Conservation (phyloP, 2,329 filamentous ascomycete species). For the Diaporthe vexans region DNA sequence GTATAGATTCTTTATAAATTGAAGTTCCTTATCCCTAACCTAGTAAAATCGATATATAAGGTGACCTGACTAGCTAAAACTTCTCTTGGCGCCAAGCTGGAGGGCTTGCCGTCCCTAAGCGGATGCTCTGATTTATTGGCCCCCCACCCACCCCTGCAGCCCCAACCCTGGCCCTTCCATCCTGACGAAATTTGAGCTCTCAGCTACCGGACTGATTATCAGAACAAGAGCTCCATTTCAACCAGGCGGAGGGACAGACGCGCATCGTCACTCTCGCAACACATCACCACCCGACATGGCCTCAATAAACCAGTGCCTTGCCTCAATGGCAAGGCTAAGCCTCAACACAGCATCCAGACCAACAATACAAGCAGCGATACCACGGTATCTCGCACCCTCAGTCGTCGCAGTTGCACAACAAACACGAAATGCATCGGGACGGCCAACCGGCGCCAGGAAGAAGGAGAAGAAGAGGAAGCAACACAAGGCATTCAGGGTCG, state of each 20-base stretch:
- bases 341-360: slow-evolving; percentile 60
- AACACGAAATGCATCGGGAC: slow-evolving; percentile 57
- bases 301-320: slow-evolving; percentile 66
- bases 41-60: too few species aligned
- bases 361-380: slow-evolving; percentile 56
- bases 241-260: neutral
- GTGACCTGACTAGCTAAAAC: too few species aligned
- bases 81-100: too few species aligned
- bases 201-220: neutral
- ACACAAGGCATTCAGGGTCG: slow-evolving; percentile 76
- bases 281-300: slow-evolving; percentile 57
- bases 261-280: slow-evolving; percentile 15
- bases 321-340: slow-evolving; percentile 66
- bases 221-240: neutral
- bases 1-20: too few species aligned
- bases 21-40: too few species aligned
- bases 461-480: slow-evolving; percentile 72
- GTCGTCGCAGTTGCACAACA: slow-evolving; percentile 55
- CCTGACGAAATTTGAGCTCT: slow-evolving; percentile 39
- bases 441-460: slow-evolving; percentile 60
- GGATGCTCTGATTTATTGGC: neutral
- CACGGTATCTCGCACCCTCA: slow-evolving; percentile 64
- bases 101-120: too few species aligned
- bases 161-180: slow-evolving; percentile 11
- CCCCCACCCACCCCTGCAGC: too few species aligned